A percentile compares a stretch with the other conserved stretches of the same genome.
Conservation (phyloP, 2,329 filamentous ascomycete species). For the Pseudogymnoascus sp. region DNA sequence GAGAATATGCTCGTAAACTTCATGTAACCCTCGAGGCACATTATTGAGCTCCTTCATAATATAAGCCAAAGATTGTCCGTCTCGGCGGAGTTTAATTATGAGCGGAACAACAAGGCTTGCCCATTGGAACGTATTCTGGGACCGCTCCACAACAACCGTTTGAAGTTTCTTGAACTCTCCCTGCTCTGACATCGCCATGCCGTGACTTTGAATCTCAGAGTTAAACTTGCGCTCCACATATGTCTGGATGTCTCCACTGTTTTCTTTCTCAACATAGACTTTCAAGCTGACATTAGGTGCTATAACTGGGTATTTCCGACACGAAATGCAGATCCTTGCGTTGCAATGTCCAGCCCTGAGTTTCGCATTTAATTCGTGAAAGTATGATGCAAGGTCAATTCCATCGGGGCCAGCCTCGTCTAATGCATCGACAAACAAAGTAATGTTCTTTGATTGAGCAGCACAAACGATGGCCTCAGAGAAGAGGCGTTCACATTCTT, state of each 20-base stretch:
- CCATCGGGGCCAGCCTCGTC: constrained; percentile 21
- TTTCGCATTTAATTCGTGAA: constrained; percentile 11
- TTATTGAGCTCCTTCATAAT: constrained; percentile 12
- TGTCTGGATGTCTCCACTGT: constrained; percentile 14
- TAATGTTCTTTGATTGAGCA: constrained; percentile 3
- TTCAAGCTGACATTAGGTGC: constrained; percentile 9
- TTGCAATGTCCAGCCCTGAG: neutral
- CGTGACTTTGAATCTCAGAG: neutral
- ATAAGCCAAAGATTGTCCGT: constrained; percentile 5
- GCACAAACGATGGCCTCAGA: neutral
- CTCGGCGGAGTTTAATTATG: constrained; percentile 1
- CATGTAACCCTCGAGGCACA: constrained; percentile 15
- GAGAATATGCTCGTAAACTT: constrained; percentile 16
- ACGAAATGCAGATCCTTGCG: constrained; percentile 16
- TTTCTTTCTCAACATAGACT: constrained; percentile 20
- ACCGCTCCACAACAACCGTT: constrained; percentile 10
- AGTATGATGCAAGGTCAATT: constrained; percentile 13
- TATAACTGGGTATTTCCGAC: constrained; percentile 13
- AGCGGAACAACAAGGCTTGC: constrained; percentile 14
- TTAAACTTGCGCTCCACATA: constrained; percentile 11
- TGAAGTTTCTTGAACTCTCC: constrained; percentile 6
- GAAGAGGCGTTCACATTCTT: constrained; percentile 11
- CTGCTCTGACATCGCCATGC: neutral
- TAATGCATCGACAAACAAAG: constrained; percentile 22
- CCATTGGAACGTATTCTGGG: constrained; percentile 20